These are phyloP conservation scores for Trichoderma reesei DNA, from an alignment of 495 filamentous ascomycete species.

Conservation along the genomic window DNA sequence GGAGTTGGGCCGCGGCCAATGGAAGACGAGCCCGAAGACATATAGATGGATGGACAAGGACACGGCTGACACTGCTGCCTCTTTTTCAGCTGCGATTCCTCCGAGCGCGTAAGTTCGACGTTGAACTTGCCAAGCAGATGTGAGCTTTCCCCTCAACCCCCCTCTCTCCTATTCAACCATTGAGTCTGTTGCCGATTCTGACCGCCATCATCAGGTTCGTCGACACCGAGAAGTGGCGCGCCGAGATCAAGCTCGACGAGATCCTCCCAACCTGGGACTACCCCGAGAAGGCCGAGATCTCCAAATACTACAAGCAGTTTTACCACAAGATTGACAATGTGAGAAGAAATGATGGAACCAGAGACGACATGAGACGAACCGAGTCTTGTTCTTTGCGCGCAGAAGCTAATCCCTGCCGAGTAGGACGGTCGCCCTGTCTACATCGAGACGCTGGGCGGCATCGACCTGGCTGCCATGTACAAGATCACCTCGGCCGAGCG, in stretches of 20 bases:
- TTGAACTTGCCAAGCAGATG: conserved; percentile 76
- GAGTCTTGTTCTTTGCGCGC: neutral
- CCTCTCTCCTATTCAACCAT: neutral
- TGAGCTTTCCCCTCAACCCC: conserved; percentile 31
- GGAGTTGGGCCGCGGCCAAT: neutral
- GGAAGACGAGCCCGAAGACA: neutral
- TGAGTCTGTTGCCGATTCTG: conserved; percentile 6
- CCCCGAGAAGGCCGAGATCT: conserved; percentile 75
- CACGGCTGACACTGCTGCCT: conserved; percentile 16
- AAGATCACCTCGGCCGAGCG: conserved; percentile 80
- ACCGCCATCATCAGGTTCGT: conserved; percentile 58
- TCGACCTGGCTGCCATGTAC: conserved; percentile 81
- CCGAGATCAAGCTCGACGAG: conserved; percentile 71
- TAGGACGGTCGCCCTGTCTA: conserved; percentile 96
- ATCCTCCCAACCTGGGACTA: conserved; percentile 76
- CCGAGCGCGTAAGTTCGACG: conserved; percentile 89
- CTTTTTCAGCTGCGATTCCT: conserved; percentile 67
- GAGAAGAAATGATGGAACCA: conserved; percentile 13
- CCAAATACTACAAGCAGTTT: conserved; percentile 94
- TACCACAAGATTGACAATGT: conserved; percentile 99
- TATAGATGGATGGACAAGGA: neutral
- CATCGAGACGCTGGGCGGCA: conserved; percentile 91
- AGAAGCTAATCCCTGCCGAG: conserved; percentile 12
- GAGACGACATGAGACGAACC: too few relatives aligned
- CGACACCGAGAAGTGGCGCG: conserved; percentile 83